phyloP scores from a whole-genome alignment of 164 flowering plant genomes.

The Liriodendron chinense region DNA sequence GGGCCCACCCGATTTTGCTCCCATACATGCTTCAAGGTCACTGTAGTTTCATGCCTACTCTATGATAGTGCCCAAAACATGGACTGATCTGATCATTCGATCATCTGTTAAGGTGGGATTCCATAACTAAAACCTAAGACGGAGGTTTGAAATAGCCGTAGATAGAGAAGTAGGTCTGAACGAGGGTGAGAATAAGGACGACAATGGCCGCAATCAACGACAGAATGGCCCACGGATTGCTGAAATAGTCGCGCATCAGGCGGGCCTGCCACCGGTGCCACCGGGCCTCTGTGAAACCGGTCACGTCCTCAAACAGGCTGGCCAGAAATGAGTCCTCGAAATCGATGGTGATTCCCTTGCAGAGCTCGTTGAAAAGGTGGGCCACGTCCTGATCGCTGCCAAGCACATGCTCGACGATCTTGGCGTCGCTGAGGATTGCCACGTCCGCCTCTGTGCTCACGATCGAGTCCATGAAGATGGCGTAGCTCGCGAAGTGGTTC shows the following conservation, averaged over 20 bases:
- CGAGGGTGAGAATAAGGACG: not conserved
- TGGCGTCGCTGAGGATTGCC: not conserved
- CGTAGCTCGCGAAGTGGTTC: conserved; percentile 5
- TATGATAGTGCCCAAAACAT: not conserved
- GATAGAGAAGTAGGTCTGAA: not conserved
- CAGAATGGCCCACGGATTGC: not conserved
- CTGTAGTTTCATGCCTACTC: too few relatives aligned
- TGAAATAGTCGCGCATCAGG: not conserved
- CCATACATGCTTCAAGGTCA: not conserved
- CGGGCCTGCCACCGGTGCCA: conserved; percentile 5
- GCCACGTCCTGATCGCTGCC: conserved; percentile 8
- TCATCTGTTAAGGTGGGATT: not conserved
- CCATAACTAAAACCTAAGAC: not conserved
- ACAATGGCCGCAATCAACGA: not conserved
- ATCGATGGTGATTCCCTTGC: conserved; percentile 4
- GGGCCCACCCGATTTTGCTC: not conserved
- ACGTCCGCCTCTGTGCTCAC: conserved; percentile 2
- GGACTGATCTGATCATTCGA: not conserved
- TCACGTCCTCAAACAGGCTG: not conserved
- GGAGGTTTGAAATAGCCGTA: conserved; percentile 1
- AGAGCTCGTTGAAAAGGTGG: conserved; percentile 2
- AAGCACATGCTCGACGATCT: conserved; percentile 1
- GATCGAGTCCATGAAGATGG: conserved; percentile 9
- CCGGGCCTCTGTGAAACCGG: not conserved
- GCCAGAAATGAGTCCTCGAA: not conserved